A percentile compares a stretch with the other conserved stretches of the same genome.
These are phyloP conservation scores for Spinellus fusiger DNA, from an alignment of 192 early-diverging fungal species.

Conservation along the genomic window DNA sequence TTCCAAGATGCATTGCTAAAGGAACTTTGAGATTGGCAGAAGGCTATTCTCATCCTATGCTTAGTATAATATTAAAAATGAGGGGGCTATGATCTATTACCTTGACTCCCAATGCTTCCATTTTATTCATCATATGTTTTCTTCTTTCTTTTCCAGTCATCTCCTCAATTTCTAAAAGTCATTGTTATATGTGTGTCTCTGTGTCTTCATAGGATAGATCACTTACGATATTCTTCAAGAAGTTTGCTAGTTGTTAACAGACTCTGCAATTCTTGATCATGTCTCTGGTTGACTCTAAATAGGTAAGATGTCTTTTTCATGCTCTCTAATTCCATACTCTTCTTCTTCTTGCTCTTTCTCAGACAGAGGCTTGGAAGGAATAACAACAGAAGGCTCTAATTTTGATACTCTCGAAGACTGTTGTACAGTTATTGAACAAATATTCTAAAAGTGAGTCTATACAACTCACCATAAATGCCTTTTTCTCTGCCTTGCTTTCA, in stretches of 20 bases:
- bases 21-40: constrained; percentile 21
- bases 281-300: constrained; percentile 22
- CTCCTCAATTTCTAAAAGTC: constrained; percentile 31
- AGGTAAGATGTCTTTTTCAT: neutral
- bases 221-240: constrained; percentile 37
- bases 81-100: neutral
- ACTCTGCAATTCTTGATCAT: constrained; percentile 36
- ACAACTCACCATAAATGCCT: constrained; percentile 32
- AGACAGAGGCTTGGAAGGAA: neutral
- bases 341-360: constrained; percentile 31
- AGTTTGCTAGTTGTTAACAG: constrained; percentile 33
- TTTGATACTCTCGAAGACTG: constrained; percentile 28
- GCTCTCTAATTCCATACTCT: constrained; percentile 15
- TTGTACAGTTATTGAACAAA: neutral
- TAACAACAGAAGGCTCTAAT: constrained; percentile 1
- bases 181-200: neutral
- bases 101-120: constrained; percentile 33
- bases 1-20: constrained; percentile 26
- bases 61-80: neutral
- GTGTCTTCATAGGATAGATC: neutral
- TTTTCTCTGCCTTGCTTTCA: constrained; percentile 28
- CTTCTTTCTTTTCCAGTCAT: constrained; percentile 37
- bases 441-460: neutral
- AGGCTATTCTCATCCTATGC: neutral
- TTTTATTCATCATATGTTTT: constrained; percentile 28